phyloP scores from a whole-genome alignment of 1,139 yeast species.

The Yamadazyma triangularis region DNA sequence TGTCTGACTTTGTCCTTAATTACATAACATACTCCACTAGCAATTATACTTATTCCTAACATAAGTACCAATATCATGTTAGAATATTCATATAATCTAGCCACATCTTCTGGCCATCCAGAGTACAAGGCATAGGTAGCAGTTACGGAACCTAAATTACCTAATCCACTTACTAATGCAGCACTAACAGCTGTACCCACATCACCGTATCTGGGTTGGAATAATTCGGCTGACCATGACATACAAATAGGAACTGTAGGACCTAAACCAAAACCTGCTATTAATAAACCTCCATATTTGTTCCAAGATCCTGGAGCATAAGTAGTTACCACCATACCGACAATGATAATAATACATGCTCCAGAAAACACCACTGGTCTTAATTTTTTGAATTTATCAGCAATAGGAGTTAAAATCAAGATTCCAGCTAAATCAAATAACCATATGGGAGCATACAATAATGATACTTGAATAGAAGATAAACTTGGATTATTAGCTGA shows the following conservation, averaged over 20 bases:
- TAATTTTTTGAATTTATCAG: slow-evolving; percentile 58
- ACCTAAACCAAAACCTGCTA: slow-evolving; percentile 83
- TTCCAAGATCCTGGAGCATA: slow-evolving; percentile 73
- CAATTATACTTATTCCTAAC: slow-evolving; percentile 65
- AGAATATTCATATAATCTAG: slow-evolving; percentile 58
- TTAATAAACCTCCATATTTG: slow-evolving; percentile 72
- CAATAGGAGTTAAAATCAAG: slow-evolving; percentile 69
- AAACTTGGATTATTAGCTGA: slow-evolving; percentile 58
- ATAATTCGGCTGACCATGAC: slow-evolving; percentile 83
- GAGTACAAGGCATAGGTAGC: slow-evolving; percentile 80
- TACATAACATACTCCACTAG: slow-evolving; percentile 33
- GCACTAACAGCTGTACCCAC: slow-evolving; percentile 81
- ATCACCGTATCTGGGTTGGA: slow-evolving; percentile 69
- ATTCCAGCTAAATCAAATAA: slow-evolving; percentile 80
- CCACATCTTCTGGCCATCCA: slow-evolving; percentile 81
- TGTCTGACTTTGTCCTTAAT: slow-evolving; percentile 22
- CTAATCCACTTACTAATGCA: slow-evolving; percentile 81
- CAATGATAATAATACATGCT: slow-evolving; percentile 63
- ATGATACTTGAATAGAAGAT: slow-evolving; percentile 64
- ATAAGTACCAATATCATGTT: slow-evolving; percentile 83
- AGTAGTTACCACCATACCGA: slow-evolving; percentile 73
- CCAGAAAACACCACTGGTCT: slow-evolving; percentile 60
- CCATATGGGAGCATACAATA: slow-evolving; percentile 88
- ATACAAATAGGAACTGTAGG: slow-evolving; percentile 88
- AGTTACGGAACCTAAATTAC: slow-evolving; percentile 80